Evolutionary conservation across 306 rosid species (phyloP).

Genomic region (Begonia masoniana): DNA sequence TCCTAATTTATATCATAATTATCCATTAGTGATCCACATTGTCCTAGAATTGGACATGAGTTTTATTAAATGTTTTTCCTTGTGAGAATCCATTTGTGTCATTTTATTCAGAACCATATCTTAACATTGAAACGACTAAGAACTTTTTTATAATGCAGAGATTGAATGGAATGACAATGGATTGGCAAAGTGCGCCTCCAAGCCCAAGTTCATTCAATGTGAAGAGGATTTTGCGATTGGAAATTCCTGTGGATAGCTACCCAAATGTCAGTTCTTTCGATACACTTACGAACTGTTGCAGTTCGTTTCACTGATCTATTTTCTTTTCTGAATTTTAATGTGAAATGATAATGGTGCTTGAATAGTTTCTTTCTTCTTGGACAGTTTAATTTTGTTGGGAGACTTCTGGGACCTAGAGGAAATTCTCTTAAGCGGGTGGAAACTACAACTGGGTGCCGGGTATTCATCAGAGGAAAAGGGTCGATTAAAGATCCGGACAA

Average conservation of each 20-base stretch:
- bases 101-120: too few species aligned
- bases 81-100: too few species aligned
- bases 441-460: constrained; percentile 93
- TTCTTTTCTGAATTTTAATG: too few species aligned
- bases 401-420: constrained; percentile 94
- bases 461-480: constrained; percentile 84
- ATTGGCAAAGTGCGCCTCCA: constrained; percentile 97
- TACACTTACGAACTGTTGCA: too few species aligned
- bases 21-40: too few species aligned
- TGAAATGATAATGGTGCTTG: too few species aligned
- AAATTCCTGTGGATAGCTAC: constrained; percentile 84
- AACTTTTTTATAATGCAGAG: constrained; percentile 31
- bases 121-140: too few species aligned
- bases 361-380: constrained; percentile 15
- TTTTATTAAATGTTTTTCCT: too few species aligned
- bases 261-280: constrained; percentile 49
- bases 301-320: too few species aligned
- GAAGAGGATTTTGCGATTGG: constrained; percentile 85
- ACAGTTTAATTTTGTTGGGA: constrained; percentile 93
- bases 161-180: constrained; percentile 85
- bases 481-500: constrained; percentile 91
- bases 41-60: too few species aligned
- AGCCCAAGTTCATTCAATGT: constrained; percentile 88
- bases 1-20: too few species aligned
- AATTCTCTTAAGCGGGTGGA: constrained; percentile 93